Evolutionary conservation across 2,329 filamentous ascomycete genomes (phyloP), one percentile per base, ranked within the genome.

Genomic region (Talaromyces atroroseus): DNA sequence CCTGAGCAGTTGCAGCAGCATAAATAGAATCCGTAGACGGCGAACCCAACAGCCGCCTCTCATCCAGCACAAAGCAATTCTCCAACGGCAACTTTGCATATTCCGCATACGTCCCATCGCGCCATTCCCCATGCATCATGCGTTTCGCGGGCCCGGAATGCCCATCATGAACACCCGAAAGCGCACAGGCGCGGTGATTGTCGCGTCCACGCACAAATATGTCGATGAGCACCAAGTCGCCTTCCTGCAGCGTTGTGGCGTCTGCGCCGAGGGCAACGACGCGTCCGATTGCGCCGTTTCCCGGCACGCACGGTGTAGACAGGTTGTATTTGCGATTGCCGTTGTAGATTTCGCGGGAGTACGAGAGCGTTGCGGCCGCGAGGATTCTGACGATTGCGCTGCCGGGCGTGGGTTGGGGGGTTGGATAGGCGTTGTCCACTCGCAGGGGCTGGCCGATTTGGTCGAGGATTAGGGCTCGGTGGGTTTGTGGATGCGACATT

Each of bases 11-110:
- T 16, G 34, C 34, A 38, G 10, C 7, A 32, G 5, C 29, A 16
- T 6, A 11, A 11, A 4, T 14, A 14, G 46, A 5, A 32, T 5
- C n/a, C 10, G 26, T 5, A 5, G 32, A 5, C 51, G 49, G 8
- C 51, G 49, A 49, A 4, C 16, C 40, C 8, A 50, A 16, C 1
- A 56, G 26, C 2, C 36, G 18, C n/a, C 32, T 3, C 26, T 58
- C 57, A 48, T 58, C 7, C 3, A 58, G 8, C 20, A 16, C 34
- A 12, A 49, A 50, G n/a, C 48, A 52, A 40, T 56, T 52, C 36
- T 58, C 57, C 10, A 58, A 36, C 26, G 53, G 57, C 18, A 56
- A 10, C 24, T 52, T 56, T 5, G 49, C 48, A 29, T 56, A 58
- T 32, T 58, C 52, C 7, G 52, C 52, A 47, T 48, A 56, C 16